Percentiles rank a stretch among this genome's conserved stretches.
These are phyloP conservation scores for Psilocybe cubensis DNA, from an alignment of 768 basidiomycete genomes.

Conservation along the genomic window DNA sequence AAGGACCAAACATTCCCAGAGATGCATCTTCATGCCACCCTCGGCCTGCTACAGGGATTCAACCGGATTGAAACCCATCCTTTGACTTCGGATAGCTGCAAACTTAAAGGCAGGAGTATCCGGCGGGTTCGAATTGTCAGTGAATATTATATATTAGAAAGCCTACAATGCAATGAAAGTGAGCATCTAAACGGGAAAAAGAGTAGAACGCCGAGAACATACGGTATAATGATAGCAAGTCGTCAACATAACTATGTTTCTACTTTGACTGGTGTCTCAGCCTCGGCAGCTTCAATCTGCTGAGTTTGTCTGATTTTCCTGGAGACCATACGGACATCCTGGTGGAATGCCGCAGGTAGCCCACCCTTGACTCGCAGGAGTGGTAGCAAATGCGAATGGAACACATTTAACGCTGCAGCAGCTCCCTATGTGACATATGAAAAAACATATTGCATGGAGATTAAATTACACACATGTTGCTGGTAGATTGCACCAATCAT, in stretches of 20 bases:
- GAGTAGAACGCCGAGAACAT: not conserved
- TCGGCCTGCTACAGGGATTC: too few species aligned
- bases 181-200: not conserved
- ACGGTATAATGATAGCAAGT: conserved; percentile 19
- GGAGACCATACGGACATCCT: conserved; percentile 45
- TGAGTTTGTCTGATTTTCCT: too few species aligned
- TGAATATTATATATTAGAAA: conserved; percentile 16
- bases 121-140: not conserved
- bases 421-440: conserved; percentile 41
- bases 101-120: too few species aligned
- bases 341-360: conserved; percentile 51
- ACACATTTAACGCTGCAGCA: conserved; percentile 49
- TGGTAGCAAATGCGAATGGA: conserved; percentile 54
- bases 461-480: conserved; percentile 68
- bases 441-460: not conserved
- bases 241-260: conserved; percentile 10
- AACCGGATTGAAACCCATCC: too few species aligned
- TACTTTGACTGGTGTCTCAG: conserved; percentile 19
- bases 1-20: too few species aligned
- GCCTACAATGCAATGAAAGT: not conserved
- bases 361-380: conserved; percentile 43
- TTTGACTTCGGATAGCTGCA: not conserved
- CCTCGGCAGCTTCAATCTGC: conserved; percentile 10
- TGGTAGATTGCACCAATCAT: conserved; percentile 77
- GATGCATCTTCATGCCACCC: too few species aligned